These are phyloP conservation scores for Cymbopogon citratus DNA, from an alignment of 176 grass and related monocot species.

Conservation along the genomic window DNA sequence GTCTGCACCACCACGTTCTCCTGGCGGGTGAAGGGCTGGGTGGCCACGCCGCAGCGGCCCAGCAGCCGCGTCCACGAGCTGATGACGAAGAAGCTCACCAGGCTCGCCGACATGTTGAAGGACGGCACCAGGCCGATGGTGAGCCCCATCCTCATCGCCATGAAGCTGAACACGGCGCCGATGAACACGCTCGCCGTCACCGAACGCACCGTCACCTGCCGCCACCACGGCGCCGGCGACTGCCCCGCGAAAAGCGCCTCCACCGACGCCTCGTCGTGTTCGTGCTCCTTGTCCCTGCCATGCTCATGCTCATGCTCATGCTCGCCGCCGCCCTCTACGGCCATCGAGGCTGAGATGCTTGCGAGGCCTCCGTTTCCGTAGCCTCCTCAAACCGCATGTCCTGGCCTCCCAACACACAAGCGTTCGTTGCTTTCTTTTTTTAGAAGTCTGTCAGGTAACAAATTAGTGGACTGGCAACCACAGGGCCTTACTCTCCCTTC, in stretches of 20 bases:
- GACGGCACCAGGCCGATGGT: conserved; percentile 37
- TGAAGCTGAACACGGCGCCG: conserved; percentile 39
- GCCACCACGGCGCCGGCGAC: conserved; percentile 27
- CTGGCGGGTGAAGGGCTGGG: conserved; percentile 31
- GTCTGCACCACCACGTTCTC: conserved; percentile 45
- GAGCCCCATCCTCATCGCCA: conserved; percentile 45
- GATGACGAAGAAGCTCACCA: conserved; percentile 39
- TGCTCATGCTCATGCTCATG: not conserved
- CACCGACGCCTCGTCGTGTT: conserved; percentile 23
- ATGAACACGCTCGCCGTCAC: conserved; percentile 28
- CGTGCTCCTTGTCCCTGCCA: not conserved
- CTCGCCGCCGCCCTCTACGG: not conserved
- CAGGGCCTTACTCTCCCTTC: not conserved
- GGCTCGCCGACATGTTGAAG: conserved; percentile 46
- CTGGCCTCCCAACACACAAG: not conserved
- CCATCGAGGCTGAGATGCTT: not conserved
- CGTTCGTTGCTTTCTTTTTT: conserved; percentile 10
- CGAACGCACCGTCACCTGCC: conserved; percentile 37
- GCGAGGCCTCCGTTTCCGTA: not conserved
- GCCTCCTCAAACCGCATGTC: not conserved
- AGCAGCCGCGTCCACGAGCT: conserved; percentile 30
- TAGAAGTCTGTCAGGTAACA: not conserved
- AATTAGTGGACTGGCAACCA: not conserved
- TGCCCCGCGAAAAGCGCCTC: conserved; percentile 30
- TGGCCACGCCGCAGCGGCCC: conserved; percentile 21